These are phyloP conservation scores for Xylariaceae sp. DNA, from an alignment of 2,329 filamentous ascomycete genomes.

Conservation along the genomic window DNA sequence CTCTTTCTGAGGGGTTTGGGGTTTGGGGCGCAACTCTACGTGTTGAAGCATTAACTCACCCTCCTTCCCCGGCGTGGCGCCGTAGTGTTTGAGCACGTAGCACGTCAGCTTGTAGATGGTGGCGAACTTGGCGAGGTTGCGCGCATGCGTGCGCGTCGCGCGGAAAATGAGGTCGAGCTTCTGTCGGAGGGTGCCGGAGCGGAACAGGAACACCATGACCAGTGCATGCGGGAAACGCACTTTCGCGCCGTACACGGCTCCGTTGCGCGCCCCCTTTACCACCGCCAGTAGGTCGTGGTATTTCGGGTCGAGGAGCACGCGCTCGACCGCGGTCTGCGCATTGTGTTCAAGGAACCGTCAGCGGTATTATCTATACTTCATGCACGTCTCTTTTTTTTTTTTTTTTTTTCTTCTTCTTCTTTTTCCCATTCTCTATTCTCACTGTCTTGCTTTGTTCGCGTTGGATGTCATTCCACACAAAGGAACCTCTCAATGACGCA, in stretches of 20 bases:
- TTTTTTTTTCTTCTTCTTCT: background rate
- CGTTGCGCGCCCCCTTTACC: constrained; percentile 93
- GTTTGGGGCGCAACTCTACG: too few species aligned
- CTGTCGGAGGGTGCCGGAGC: constrained; percentile 83
- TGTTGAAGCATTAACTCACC: constrained; percentile 42
- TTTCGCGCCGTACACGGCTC: constrained; percentile 94
- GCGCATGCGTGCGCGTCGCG: constrained; percentile 88
- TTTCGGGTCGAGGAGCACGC: constrained; percentile 78
- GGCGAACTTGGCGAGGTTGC: constrained; percentile 90
- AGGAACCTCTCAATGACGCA: constrained; percentile 20
- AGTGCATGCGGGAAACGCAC: constrained; percentile 97
- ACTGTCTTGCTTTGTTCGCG: too few species aligned
- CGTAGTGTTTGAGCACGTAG: constrained; percentile 72
- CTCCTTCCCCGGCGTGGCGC: constrained; percentile 64
- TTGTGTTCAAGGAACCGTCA: constrained; percentile 3
- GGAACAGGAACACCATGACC: constrained; percentile 98
- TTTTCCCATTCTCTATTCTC: background rate
- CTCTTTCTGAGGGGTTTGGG: constrained; percentile 18
- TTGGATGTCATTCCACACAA: too few species aligned
- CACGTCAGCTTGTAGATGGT: constrained; percentile 86
- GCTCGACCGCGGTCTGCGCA: constrained; percentile 70
- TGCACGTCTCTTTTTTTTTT: background rate
- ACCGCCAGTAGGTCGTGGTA: constrained; percentile 86
- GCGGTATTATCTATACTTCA: background rate
- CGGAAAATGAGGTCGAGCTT: constrained; percentile 80